These are phyloP conservation scores for Diplocarpon mali DNA, from an alignment of 2,329 filamentous ascomycete species.

Conservation along the genomic window DNA sequence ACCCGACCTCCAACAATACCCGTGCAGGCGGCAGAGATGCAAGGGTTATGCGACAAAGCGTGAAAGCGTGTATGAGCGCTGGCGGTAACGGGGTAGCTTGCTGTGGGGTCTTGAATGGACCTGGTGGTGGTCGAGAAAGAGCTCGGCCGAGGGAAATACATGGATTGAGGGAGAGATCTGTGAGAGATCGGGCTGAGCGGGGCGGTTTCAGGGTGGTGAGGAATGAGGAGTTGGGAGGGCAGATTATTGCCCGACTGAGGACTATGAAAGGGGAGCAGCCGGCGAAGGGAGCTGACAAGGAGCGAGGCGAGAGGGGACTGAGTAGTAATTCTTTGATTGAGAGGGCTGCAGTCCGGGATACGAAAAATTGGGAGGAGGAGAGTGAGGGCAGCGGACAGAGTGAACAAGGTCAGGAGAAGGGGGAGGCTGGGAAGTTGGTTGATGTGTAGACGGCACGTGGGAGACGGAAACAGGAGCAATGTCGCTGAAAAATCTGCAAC, in stretches of 20 bases:
- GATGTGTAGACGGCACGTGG: constrained; percentile 14
- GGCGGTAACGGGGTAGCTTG: constrained; percentile 2
- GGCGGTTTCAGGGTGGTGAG: neutral
- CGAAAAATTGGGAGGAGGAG: constrained; percentile 22
- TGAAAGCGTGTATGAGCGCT: neutral
- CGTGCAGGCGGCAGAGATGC: neutral
- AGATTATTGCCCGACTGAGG: constrained; percentile 13
- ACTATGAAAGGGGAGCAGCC: constrained; percentile 9
- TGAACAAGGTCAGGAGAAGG: constrained; percentile 3
- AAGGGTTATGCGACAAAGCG: neutral
- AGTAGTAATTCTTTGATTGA: constrained; percentile 12
- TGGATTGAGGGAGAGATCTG: neutral
- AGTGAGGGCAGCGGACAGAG: constrained; percentile 6
- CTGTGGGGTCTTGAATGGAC: constrained; percentile 1
- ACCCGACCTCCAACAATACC: neutral
- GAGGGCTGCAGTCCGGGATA: constrained; percentile 11
- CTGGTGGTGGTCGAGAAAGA: neutral
- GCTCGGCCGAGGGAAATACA: neutral
- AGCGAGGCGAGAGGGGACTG: neutral
- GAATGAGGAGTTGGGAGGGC: constrained; percentile 11
- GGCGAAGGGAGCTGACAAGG: constrained; percentile 4
- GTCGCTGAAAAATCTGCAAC: neutral
- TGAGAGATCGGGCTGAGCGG: neutral
- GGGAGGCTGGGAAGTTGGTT: constrained; percentile 8
- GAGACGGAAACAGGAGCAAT: neutral